A percentile compares a stretch with the other conserved stretches of the same genome.
These are phyloP conservation scores for Linnemannia schmuckeri DNA, from an alignment of 192 early-diverging fungal genomes.

Conservation along the genomic window DNA sequence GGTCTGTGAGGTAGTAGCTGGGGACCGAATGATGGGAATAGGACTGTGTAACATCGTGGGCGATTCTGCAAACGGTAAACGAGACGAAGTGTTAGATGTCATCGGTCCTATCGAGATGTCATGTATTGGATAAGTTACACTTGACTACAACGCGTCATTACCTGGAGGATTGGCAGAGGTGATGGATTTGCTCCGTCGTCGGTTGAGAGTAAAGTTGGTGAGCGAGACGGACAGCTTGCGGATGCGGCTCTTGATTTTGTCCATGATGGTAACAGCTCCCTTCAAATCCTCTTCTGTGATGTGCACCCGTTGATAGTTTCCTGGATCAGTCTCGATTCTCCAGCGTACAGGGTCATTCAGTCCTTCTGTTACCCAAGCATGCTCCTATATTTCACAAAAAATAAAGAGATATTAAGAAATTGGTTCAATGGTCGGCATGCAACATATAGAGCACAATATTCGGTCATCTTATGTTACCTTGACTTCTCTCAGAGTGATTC, in stretches of 20 bases:
- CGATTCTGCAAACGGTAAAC: slow-evolving; percentile 15
- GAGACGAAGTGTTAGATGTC: neutral
- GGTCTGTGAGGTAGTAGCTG: slow-evolving; percentile 44
- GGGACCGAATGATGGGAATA: slow-evolving; percentile 48
- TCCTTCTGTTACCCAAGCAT: slow-evolving; percentile 90
- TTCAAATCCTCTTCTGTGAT: slow-evolving; percentile 89
- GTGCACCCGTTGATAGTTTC: slow-evolving; percentile 72
- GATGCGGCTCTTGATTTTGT: slow-evolving; percentile 61
- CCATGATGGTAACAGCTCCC: slow-evolving; percentile 73
- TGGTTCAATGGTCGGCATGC: neutral
- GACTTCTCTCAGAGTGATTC: slow-evolving; percentile 90
- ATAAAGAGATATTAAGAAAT: neutral
- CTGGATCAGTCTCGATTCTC: slow-evolving; percentile 85
- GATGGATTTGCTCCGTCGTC: slow-evolving; percentile 48
- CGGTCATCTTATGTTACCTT: slow-evolving; percentile 59
- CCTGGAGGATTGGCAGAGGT: slow-evolving; percentile 37
- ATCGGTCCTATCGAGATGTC: too few species aligned
- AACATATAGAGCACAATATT: neutral
- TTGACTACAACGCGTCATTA: neutral
- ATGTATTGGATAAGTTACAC: too few species aligned
- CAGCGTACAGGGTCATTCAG: slow-evolving; percentile 75
- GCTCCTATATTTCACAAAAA: slow-evolving; percentile 59
- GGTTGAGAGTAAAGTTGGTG: slow-evolving; percentile 51
- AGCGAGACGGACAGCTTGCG: slow-evolving; percentile 61
- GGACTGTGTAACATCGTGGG: slow-evolving; percentile 32